A percentile compares a stretch with the other conserved stretches of the same genome.
Evolutionary conservation across 2,329 filamentous ascomycete genomes (phyloP).

Genomic region (Aspergillus arachidicola): DNA sequence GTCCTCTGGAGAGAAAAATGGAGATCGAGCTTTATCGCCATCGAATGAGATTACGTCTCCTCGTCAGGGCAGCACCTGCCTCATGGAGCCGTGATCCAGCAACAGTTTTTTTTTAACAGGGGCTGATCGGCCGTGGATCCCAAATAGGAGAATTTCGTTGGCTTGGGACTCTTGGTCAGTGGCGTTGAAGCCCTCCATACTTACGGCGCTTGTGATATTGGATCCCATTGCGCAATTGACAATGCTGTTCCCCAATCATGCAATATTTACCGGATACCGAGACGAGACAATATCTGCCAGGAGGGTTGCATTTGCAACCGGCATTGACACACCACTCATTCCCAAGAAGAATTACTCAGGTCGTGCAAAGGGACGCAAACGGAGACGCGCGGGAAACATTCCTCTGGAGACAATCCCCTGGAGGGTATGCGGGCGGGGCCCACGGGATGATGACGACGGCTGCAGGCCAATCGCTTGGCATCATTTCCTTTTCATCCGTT

Average conservation of each 20-base stretch:
- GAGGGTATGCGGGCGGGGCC: neutral
- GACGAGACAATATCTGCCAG: neutral
- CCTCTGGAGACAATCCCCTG: conserved; percentile 3
- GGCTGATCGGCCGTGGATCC: conserved; percentile 13
- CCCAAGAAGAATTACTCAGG: neutral
- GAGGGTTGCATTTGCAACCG: neutral
- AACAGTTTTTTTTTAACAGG: conserved; percentile 8
- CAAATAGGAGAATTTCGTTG: conserved; percentile 12
- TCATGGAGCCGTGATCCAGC: conserved; percentile 6
- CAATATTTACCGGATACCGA: neutral
- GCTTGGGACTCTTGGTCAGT: neutral
- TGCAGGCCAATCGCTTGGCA: conserved; percentile 7
- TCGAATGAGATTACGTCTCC: conserved; percentile 4
- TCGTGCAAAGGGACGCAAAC: neutral
- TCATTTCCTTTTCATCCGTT: neutral
- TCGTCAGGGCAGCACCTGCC: conserved; percentile 3
- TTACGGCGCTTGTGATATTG: neutral
- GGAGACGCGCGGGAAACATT: conserved; percentile 11
- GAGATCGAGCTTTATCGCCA: neutral
- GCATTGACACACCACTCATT: neutral
- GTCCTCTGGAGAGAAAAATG: conserved; percentile 8
- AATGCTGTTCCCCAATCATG: neutral
- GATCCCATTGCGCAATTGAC: neutral
- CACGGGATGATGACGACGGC: conserved; percentile 16
- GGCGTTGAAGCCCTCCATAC: conserved; percentile 2